Base-by-base conservation (phyloP, 768 basidiomycete genomes). In the Pisolithus albus region DNA sequence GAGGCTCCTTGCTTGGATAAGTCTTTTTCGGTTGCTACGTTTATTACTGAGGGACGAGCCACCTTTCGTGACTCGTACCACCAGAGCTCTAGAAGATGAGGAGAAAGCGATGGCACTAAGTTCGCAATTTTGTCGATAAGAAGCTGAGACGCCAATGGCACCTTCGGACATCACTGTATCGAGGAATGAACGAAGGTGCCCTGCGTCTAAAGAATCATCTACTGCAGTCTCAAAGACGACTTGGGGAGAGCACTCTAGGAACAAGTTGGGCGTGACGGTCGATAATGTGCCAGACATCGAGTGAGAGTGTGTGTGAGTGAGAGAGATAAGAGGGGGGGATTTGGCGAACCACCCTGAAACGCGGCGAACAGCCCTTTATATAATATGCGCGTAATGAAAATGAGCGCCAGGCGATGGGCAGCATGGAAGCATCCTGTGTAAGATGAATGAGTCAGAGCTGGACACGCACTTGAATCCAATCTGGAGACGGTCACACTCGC, bases 141-240 rank as follows among this genome's bases (percentile, higher is more conserved):
- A 62, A 0, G 77, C 73, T 7, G 79, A 70, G 5, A 81, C 52
- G 5, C 79, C 79, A 24, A 77, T 52, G 24, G 54, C 37, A 18
- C 59, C 46, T 9, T 36, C 50, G 9, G 44, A 16, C 21, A 53
- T 49, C 16, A 64, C 47, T 0, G 69, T 57, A 19, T 60, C 48
- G 32, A 71, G 40, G n/a, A 80, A 69, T 1, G 51, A 50, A 6
- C 59, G 52, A 21, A 76, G 38, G 10, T 64, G 45, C 7, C 24
- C 43, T 9, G 47, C 40, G 11, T 41, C 18, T 9, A 41, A 23
- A 15, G 18, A 23, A 19, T 9, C 23, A 2, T 69, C 63, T 11
- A 68, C 52, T 46, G 59, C 59, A 5, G 55, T 52, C 6, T 57
- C 58, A 8, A 75, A 67, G 0, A 43, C 51, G 42, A 78, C 64